phyloP scores from a whole-genome alignment of 805 yeast genomes.

The Nakazawaea pomicola region DNA sequence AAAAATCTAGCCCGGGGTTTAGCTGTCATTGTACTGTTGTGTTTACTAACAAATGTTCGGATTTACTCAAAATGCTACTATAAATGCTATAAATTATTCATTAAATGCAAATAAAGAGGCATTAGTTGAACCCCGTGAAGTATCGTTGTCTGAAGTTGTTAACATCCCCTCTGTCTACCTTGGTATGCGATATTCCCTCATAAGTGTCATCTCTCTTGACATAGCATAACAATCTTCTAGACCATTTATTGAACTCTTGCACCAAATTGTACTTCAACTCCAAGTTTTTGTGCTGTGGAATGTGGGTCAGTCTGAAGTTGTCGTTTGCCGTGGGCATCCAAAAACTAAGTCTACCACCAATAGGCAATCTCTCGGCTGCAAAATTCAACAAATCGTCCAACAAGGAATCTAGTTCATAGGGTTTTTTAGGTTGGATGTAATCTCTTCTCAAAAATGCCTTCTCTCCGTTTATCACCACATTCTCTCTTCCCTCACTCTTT shows the following conservation, averaged over 20 bases:
- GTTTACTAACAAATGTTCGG: no score
- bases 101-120: no score
- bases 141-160: constrained; percentile 75
- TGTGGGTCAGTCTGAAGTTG: constrained; percentile 56
- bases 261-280: constrained; percentile 70
- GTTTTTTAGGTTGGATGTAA: constrained; percentile 89
- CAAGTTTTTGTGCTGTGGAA: constrained; percentile 75
- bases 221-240: constrained; percentile 79
- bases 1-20: no score
- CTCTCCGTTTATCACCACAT: constrained; percentile 70
- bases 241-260: constrained; percentile 92
- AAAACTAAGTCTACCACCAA: constrained; percentile 78
- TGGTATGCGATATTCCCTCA: constrained; percentile 42
- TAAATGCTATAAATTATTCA: no score
- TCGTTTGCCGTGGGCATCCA: constrained; percentile 99
- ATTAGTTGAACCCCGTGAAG: constrained; percentile 53
- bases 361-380: constrained; percentile 65
- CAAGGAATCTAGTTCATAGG: constrained; percentile 73
- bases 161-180: constrained; percentile 37
- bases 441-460: constrained; percentile 73
- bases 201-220: constrained; percentile 51
- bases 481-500: constrained; percentile 67
- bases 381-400: constrained; percentile 74
- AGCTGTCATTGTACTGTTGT: no score
- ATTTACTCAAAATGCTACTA: no score